phyloP scores from a whole-genome alignment of 2,329 filamentous ascomycete species.

The Gaeumannomyces tritici region DNA sequence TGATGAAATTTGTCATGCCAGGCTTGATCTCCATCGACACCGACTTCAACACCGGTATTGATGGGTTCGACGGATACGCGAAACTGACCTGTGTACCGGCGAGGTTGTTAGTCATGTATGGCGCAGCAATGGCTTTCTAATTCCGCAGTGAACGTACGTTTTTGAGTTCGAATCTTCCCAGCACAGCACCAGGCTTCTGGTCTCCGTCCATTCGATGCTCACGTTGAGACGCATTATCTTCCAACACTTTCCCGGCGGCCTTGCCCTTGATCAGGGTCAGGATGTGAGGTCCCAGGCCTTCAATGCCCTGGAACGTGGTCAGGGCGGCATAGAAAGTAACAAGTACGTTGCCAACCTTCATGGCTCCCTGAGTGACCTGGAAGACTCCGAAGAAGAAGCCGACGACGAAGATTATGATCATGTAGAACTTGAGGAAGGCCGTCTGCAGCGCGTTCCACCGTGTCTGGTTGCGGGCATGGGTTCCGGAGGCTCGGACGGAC shows the following conservation, averaged over 20 bases:
- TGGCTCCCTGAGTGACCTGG: constrained; percentile 50
- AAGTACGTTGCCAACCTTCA: constrained; percentile 58
- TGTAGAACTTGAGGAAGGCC: constrained; percentile 63
- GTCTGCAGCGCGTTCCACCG: constrained; percentile 62
- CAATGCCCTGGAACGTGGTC: constrained; percentile 64
- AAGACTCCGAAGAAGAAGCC: constrained; percentile 83
- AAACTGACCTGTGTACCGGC: constrained; percentile 57
- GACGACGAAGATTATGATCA: constrained; percentile 70
- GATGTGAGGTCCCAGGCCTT: constrained; percentile 66
- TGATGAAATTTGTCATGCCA: constrained; percentile 66
- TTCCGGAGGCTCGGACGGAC: constrained; percentile 16
- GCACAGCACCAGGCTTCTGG: not conserved
- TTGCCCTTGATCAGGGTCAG: constrained; percentile 72
- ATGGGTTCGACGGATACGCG: constrained; percentile 64
- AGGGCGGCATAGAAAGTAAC: constrained; percentile 81
- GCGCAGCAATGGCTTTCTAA: not conserved
- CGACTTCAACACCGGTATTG: constrained; percentile 47
- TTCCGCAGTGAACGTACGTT: constrained; percentile 41
- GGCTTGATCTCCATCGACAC: constrained; percentile 62
- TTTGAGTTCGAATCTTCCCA: constrained; percentile 47
- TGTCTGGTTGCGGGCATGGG: constrained; percentile 58
- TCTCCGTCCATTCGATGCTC: not conserved
- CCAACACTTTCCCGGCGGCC: constrained; percentile 57
- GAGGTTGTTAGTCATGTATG: not conserved
- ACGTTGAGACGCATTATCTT: constrained; percentile 1